Evolutionary conservation across 73 alveolate genomes (phyloP).

Genomic region (Paramecium sonneborni): DNA sequence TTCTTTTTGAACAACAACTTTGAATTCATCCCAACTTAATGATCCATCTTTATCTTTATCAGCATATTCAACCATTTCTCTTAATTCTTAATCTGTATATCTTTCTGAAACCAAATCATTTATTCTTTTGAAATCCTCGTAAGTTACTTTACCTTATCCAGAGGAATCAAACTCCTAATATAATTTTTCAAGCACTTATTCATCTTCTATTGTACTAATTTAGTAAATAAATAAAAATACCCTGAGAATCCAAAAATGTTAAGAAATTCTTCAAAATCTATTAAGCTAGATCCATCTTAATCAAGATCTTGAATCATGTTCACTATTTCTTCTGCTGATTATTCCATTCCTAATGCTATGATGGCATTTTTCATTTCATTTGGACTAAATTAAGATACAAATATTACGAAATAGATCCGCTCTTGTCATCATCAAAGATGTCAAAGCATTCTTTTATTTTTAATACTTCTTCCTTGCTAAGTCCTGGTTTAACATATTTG

Average conservation of each 20-base stretch:
- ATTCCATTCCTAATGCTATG: conserved; percentile 41
- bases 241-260: conserved; percentile 65
- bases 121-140: conserved; percentile 65
- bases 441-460: conserved; percentile 81
- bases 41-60: conserved; percentile 54
- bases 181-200: conserved; percentile 50
- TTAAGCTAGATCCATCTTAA: conserved; percentile 37
- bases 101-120: conserved; percentile 43
- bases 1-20: conserved; percentile 49
- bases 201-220: conserved; percentile 48
- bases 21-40: conserved; percentile 53
- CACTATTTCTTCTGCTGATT: conserved; percentile 57
- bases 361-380: conserved; percentile 66
- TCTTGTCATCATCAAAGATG: conserved; percentile 78
- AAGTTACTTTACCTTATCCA: conserved; percentile 29
- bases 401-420: conserved; percentile 69
- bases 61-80: conserved; percentile 64
- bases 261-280: conserved; percentile 63
- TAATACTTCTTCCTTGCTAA: conserved; percentile 76
- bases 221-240: not conserved
- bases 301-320: conserved; percentile 60
- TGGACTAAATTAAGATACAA: not conserved
- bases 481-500: conserved; percentile 70
- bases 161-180: conserved; percentile 53
- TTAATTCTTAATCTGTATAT: conserved; percentile 62